Evolutionary conservation across 345 rosid species (phyloP), one percentile per base, ranked within the genome.

Genomic region (Camelina laxa): DNA sequence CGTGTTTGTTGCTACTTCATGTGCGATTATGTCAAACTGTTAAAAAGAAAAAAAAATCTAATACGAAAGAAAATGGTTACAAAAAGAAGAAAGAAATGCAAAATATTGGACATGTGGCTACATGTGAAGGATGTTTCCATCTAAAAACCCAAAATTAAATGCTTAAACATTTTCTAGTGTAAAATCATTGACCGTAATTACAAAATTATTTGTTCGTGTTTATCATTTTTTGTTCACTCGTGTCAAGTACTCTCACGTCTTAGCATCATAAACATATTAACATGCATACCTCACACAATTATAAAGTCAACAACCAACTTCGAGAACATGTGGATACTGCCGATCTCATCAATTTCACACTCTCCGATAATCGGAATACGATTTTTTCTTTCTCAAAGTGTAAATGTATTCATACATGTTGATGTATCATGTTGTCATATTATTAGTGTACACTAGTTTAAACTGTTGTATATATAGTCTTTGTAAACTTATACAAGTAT

Each of bases 71-170:
- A 27, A 56, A 74, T 8, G 13, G n/a, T 35, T 24, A 30, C 27
- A 27, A 70, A 63, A 63, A 70, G 57, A 70, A 69, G 64, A 56
- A 63, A 70, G 30, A 57, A 48, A 30, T 24, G 62, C 4, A 24
- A 36, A 69, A 44, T 21, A 60, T 20, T 36, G 65, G 21, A 65
- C 76, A 72, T 77, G 80, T 77, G 80, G 38, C 11, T 66, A 47
- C 81, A 78, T 57, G 81, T 78, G 81, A 41, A 65, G 19, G 72
- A 58, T 70, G 76, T 57, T 71, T 57, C 72, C 72, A 3, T 51
- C 16, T 49, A 59, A 57, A 48, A 72, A 30, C 61, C 42, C 69
- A 39, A 42, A 42, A 49, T 13, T 67, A 65, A 66, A 51, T 78
- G 65, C 64, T 66, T 41, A 66, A 30, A 16, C 36, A 49, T 11